phyloP scores from a whole-genome alignment of 768 basidiomycete genomes.

The Termitomyces sp. region DNA sequence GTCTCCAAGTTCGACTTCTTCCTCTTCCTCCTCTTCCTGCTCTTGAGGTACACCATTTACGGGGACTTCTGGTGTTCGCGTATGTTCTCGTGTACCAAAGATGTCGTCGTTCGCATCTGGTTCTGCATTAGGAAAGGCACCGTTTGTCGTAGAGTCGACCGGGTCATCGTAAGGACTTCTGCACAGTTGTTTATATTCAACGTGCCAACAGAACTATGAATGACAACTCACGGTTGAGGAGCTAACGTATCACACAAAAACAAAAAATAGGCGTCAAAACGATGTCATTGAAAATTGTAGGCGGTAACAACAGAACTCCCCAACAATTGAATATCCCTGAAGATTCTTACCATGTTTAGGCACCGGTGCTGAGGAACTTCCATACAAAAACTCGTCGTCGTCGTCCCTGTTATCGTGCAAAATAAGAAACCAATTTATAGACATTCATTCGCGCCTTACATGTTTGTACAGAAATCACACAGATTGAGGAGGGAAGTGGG shows the following conservation, averaged over 20 bases:
- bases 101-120: conserved; percentile 27
- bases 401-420: conserved; percentile 47
- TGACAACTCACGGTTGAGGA: conserved; percentile 56
- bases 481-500: background rate
- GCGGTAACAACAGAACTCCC: conserved; percentile 22
- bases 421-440: background rate
- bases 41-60: conserved; percentile 25
- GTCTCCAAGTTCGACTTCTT: conserved; percentile 30
- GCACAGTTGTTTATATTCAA: conserved; percentile 11
- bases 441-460: conserved; percentile 9
- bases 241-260: conserved; percentile 41
- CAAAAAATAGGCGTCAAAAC: conserved; percentile 30
- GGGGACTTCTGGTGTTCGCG: conserved; percentile 16
- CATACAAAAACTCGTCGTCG: conserved; percentile 79
- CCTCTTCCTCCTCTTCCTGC: conserved; percentile 19
- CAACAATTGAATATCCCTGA: conserved; percentile 11
- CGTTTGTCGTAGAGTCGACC: conserved; percentile 35
- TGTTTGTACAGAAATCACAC: background rate
- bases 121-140: conserved; percentile 45
- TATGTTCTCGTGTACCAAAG: conserved; percentile 16
- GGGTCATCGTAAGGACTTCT: conserved; percentile 35
- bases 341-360: conserved; percentile 42
- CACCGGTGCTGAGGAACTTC: conserved; percentile 37
- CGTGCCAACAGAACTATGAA: conserved; percentile 9
- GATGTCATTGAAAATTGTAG: conserved; percentile 31